A percentile compares a stretch with the other conserved stretches of the same genome.
phyloP scores from a whole-genome alignment of 805 yeast genomes.

The Komagataella kurtzmanii region DNA sequence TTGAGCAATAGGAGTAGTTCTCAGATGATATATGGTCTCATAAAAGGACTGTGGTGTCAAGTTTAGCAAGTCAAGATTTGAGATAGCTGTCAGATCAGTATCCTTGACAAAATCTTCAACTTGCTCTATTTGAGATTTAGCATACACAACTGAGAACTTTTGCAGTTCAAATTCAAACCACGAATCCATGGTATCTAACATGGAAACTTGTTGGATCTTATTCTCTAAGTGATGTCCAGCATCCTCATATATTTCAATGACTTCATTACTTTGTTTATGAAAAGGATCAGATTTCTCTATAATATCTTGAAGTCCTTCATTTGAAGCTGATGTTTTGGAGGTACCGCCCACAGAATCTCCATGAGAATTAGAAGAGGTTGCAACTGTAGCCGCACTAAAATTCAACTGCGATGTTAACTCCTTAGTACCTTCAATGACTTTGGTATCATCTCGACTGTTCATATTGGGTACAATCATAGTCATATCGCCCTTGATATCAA shows the following conservation, averaged over 20 bases:
- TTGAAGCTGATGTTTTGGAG: neutral
- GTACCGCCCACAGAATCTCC: neutral
- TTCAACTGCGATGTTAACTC: neutral
- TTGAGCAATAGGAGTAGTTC: neutral
- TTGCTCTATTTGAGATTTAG: constrained; percentile 3
- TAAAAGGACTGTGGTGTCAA: neutral
- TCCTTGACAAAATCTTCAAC: constrained; percentile 2
- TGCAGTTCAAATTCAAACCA: constrained; percentile 10
- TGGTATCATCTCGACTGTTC: constrained; percentile 2
- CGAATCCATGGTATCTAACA: constrained; percentile 1
- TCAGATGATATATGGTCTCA: neutral
- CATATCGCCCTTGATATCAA: constrained; percentile 8
- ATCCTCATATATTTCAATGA: constrained; percentile 27
- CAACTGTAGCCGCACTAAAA: neutral
- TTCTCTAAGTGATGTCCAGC: constrained; percentile 2
- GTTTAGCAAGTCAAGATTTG: neutral
- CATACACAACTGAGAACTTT: constrained; percentile 2
- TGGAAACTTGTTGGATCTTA: constrained; percentile 2
- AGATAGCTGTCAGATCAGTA: neutral
- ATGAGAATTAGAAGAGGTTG: neutral
- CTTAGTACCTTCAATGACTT: constrained; percentile 1
- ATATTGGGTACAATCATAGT: constrained; percentile 22
- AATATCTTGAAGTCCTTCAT: constrained; percentile 16
- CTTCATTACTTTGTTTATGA: constrained; percentile 7
- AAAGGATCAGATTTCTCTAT: constrained; percentile 30